A percentile compares a stretch with the other conserved stretches of the same genome.
phyloP scores from a whole-genome alignment of 2,329 filamentous ascomycete genomes.

The Xylariales sp. region DNA sequence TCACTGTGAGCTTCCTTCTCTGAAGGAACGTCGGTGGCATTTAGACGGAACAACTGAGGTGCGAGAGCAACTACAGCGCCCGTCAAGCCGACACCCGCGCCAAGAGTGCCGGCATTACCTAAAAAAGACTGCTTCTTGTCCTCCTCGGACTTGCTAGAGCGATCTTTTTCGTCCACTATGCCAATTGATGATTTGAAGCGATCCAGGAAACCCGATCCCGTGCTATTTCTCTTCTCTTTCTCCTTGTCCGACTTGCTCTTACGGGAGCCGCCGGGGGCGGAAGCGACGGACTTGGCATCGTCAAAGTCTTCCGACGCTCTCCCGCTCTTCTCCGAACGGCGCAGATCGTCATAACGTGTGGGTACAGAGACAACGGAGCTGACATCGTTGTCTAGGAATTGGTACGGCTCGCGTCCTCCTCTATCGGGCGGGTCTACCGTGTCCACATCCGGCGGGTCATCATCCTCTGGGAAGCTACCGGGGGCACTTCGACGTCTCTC shows the following conservation, averaged over 20 bases:
- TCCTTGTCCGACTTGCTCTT: constrained; percentile 26
- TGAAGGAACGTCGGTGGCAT: constrained; percentile 41
- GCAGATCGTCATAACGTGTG: constrained; percentile 27
- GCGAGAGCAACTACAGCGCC: constrained; percentile 40
- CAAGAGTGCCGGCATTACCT: constrained; percentile 67
- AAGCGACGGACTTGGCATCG: constrained; percentile 37
- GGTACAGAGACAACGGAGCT: constrained; percentile 46
- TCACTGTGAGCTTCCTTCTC: constrained; percentile 29
- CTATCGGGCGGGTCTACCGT: constrained; percentile 35
- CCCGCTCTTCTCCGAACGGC: constrained; percentile 28
- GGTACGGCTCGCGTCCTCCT: constrained; percentile 32
- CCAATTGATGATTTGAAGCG: constrained; percentile 41
- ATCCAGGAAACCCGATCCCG: constrained; percentile 42
- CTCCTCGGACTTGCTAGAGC: constrained; percentile 21
- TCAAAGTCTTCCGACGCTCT: constrained; percentile 38
- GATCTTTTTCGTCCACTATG: constrained; percentile 25
- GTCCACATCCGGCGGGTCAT: constrained; percentile 29
- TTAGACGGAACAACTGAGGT: constrained; percentile 34
- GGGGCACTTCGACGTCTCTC: constrained; percentile 32
- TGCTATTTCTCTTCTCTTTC: constrained; percentile 32
- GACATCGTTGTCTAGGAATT: constrained; percentile 37
- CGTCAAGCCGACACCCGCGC: constrained; percentile 63
- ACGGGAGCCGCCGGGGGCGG: constrained; percentile 30
- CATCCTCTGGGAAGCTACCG: constrained; percentile 24
- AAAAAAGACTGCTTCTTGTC: constrained; percentile 58